Conservation (phyloP, 805 yeast species). For the Yarrowia osloensis region DNA sequence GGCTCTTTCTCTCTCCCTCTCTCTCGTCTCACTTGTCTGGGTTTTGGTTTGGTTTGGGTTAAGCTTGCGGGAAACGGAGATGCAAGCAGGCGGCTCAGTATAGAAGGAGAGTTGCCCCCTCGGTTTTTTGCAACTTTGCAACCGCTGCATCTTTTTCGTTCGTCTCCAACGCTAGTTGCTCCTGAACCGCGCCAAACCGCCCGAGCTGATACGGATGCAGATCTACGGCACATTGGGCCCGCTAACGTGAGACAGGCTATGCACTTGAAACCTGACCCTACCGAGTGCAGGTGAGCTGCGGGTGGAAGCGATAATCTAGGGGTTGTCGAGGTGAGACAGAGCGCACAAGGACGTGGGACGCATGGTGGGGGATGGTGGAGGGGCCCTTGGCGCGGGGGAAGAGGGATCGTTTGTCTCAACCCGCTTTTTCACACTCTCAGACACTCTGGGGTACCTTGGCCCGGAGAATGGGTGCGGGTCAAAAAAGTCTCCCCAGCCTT, state of each 20-base stretch:
- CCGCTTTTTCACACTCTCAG: too few relatives aligned
- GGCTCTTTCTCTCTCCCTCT: too few relatives aligned
- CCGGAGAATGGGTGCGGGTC: not conserved
- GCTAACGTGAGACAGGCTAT: conserved; percentile 7
- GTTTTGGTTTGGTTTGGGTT: not conserved
- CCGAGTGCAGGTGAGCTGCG: not conserved
- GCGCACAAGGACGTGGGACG: not conserved
- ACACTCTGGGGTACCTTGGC: not conserved
- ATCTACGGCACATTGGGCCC: conserved; percentile 2
- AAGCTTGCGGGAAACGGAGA: conserved; percentile 15
- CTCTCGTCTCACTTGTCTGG: not conserved
- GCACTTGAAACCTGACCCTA: conserved; percentile 4
- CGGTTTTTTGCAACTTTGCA: not conserved
- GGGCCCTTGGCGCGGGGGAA: not conserved
- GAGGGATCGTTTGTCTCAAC: too few relatives aligned
- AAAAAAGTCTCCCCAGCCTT: not conserved
- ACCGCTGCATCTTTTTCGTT: too few relatives aligned
- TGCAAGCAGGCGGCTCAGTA: not conserved
- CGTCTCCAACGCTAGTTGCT: conserved; percentile 15
- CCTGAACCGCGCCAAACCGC: not conserved
- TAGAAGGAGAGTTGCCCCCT: not conserved
- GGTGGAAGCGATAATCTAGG: not conserved
- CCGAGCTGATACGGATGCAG: not conserved
- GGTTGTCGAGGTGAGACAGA: not conserved
- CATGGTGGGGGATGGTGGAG: conserved; percentile 1